Evolutionary conservation across 352 stramenopile genomes (phyloP), one percentile per base, ranked within the genome.

Genomic region (Halophytophthora polymorphica): DNA sequence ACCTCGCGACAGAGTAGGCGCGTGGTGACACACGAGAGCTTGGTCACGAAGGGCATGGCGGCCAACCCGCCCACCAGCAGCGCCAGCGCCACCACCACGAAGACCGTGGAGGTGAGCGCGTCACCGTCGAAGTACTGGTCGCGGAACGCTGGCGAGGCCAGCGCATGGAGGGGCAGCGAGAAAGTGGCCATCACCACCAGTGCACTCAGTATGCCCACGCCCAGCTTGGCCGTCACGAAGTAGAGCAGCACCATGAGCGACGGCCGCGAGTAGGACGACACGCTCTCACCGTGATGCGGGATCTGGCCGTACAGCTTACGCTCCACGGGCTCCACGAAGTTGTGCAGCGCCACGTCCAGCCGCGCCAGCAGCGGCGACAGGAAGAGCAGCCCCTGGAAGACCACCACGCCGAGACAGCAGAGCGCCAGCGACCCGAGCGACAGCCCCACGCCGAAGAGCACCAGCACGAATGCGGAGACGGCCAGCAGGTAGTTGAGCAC

Each of bases 311-410:
- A 67, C 31, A 75, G 31, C 33, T 67, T 60, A n/a, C 49, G 54
- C 36, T 75, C 58, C 34, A 39, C 47, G 5, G 69, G 66, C 36
- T 78, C 68, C 40, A 86, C 72, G 23, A 76, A 77, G 53, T 92
- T 90, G 60, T 83, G 67, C 21, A 92, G 62, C 22, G 50, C 60
- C 13, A 88, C 64, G 51, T 90, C 82, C 25, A 83, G 29, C 11
- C 74, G 61, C 29, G 73, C 68, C 8, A 89, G 51, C 33, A 77
- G 28, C 25, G 73, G 64, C 13, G 82, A 62, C 37, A 78, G 19
- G 21, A 81, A 76, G 29, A 93, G 57, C 50, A 90, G 55, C 13
- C 83, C 41, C n/a, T 82, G 70, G 52, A 90, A 85, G 28, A 85
- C 57, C 28, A 83, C 55, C 23, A 90, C 50, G 13, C 82, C 82